Percentiles rank a stretch among this genome's conserved stretches.
These are phyloP conservation scores for Suhomyces terraborum DNA, from an alignment of 1,139 yeast genomes.

Conservation along the genomic window DNA sequence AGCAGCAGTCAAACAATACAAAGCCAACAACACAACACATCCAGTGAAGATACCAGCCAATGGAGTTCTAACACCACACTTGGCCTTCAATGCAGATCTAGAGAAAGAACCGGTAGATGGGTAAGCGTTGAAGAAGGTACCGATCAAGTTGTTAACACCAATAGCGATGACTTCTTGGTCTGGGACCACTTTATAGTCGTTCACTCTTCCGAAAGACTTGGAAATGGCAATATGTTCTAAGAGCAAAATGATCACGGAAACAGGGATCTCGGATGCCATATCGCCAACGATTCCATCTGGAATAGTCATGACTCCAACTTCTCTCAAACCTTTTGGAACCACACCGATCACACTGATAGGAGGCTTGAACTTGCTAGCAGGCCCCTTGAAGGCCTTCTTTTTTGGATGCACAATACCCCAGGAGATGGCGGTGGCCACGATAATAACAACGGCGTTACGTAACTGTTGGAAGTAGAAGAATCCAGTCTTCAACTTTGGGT, in stretches of 20 bases:
- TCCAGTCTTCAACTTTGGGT: conserved; percentile 56
- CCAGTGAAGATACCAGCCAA: conserved; percentile 92
- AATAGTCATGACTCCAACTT: conserved; percentile 71
- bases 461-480: conserved; percentile 75
- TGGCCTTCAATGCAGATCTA: conserved; percentile 89
- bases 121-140: conserved; percentile 89
- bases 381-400: conserved; percentile 41
- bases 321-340: conserved; percentile 79
- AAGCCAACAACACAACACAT: conserved; percentile 79
- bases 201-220: conserved; percentile 89
- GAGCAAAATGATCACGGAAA: conserved; percentile 76
- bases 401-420: conserved; percentile 53
- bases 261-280: conserved; percentile 80
- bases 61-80: conserved; percentile 95
- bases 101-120: conserved; percentile 97
- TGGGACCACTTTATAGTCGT: conserved; percentile 87
- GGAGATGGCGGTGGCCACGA: conserved; percentile 74
- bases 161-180: conserved; percentile 94
- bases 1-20: conserved; percentile 79
- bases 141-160: conserved; percentile 87
- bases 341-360: conserved; percentile 68
- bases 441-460: conserved; percentile 79
- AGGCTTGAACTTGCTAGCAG: conserved; percentile 34
- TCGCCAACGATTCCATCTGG: conserved; percentile 62
- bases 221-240: conserved; percentile 93